A percentile compares a stretch with the other conserved stretches of the same genome.
These are phyloP conservation scores for Spencermartinsiella europaea DNA, from an alignment of 805 yeast genomes.

Conservation along the genomic window DNA sequence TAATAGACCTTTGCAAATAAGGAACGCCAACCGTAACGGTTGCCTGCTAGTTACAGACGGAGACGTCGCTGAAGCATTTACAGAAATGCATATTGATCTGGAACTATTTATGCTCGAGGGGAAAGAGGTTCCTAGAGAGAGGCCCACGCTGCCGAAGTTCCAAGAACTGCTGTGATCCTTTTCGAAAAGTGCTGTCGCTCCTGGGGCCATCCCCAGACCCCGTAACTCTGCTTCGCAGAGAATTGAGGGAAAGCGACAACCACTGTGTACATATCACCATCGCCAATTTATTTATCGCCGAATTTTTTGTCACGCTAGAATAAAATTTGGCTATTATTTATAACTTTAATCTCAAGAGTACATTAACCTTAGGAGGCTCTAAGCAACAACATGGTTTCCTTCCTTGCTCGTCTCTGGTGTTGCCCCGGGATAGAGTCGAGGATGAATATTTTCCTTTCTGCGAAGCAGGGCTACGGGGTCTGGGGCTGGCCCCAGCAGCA, in stretches of 20 bases:
- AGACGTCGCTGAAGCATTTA: slow-evolving; percentile 45
- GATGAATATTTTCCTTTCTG: too few species aligned
- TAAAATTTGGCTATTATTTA: not conserved
- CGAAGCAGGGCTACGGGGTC: too few species aligned
- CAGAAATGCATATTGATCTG: slow-evolving; percentile 35
- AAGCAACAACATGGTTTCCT: not conserved
- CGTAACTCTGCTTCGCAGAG: too few species aligned
- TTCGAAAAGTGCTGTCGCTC: too few species aligned
- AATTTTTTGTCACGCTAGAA: not conserved
- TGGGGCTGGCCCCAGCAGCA: too few species aligned
- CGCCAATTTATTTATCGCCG: not conserved
- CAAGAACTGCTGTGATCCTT: slow-evolving; percentile 1
- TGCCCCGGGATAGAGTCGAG: too few species aligned
- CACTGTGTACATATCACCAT: not conserved
- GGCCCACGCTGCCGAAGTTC: not conserved
- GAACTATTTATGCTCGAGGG: slow-evolving; percentile 32
- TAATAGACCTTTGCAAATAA: slow-evolving; percentile 34
- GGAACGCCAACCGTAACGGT: slow-evolving; percentile 29
- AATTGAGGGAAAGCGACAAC: too few species aligned
- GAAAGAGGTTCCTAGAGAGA: not conserved
- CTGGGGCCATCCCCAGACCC: too few species aligned
- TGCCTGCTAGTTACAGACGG: slow-evolving; percentile 39
- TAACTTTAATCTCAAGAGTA: too few species aligned
- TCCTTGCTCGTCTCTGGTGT: not conserved
- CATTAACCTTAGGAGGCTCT: too few species aligned